A percentile compares a stretch with the other conserved stretches of the same genome.
These are phyloP conservation scores for Dothistroma pini DNA, from an alignment of 2,329 filamentous ascomycete species.

Conservation along the genomic window DNA sequence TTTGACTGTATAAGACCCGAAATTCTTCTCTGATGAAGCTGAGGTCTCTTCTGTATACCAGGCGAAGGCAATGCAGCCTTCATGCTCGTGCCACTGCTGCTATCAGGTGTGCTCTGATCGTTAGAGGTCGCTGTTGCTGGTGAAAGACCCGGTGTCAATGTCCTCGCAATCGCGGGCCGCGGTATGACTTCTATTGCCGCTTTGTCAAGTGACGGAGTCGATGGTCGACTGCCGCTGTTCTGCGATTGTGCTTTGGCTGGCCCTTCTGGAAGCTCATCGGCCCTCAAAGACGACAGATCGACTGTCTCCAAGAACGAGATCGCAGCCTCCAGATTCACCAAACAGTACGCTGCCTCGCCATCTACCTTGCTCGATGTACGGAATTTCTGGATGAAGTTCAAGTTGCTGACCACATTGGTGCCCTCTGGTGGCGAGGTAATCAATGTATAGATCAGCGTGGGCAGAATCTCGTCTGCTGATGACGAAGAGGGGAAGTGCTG, in stretches of 20 bases:
- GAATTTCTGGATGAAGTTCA: constrained; percentile 92
- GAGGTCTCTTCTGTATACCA: constrained; percentile 36
- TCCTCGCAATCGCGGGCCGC: constrained; percentile 27
- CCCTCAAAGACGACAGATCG: constrained; percentile 81
- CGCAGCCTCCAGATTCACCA: constrained; percentile 92
- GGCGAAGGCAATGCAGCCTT: constrained; percentile 25
- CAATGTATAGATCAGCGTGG: constrained; percentile 91
- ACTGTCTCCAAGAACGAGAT: constrained; percentile 95
- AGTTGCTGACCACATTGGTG: constrained; percentile 86
- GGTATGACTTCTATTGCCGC: constrained; percentile 28
- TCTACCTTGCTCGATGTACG: constrained; percentile 81
- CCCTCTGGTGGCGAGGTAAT: constrained; percentile 85
- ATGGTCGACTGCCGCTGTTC: constrained; percentile 41
- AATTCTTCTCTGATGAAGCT: constrained; percentile 67
- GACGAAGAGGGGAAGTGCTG: constrained; percentile 67
- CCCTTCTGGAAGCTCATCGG: constrained; percentile 68
- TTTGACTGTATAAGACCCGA: constrained; percentile 85
- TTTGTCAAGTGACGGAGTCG: constrained; percentile 44
- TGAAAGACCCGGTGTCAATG: constrained; percentile 36
- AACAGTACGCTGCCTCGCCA: constrained; percentile 90
- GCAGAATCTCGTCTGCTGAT: constrained; percentile 94
- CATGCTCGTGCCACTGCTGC: constrained; percentile 12
- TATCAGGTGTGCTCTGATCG: constrained; percentile 20
- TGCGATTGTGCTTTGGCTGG: constrained; percentile 51
- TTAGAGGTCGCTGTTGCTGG: constrained; percentile 27